These are phyloP conservation scores for Amanita phalloides DNA, from an alignment of 768 basidiomycete genomes.

Conservation along the genomic window DNA sequence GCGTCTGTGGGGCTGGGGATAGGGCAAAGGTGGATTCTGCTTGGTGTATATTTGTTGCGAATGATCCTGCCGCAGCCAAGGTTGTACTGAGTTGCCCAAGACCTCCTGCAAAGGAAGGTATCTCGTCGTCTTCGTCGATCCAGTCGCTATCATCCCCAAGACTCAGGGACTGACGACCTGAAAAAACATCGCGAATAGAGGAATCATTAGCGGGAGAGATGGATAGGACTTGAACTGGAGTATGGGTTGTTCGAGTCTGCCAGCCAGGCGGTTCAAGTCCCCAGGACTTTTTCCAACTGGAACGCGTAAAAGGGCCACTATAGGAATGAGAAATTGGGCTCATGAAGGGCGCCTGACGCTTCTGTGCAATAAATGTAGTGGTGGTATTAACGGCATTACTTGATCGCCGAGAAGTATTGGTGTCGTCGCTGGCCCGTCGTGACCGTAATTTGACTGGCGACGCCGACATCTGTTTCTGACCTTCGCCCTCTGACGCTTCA, in stretches of 20 bases:
- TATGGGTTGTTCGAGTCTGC: conserved; percentile 55
- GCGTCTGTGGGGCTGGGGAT: conserved; percentile 32
- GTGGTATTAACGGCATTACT: conserved; percentile 19
- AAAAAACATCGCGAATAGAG: conserved; percentile 70
- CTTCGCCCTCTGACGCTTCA: conserved; percentile 63
- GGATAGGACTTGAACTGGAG: conserved; percentile 71
- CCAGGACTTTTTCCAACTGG: conserved; percentile 88
- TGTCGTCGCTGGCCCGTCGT: conserved; percentile 35
- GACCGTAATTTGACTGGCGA: conserved; percentile 52
- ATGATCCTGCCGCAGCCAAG: conserved; percentile 18
- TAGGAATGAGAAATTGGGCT: conserved; percentile 36
- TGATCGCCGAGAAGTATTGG: conserved; percentile 21
- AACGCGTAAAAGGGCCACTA: conserved; percentile 40
- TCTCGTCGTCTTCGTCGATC: conserved; percentile 82
- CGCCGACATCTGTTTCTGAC: conserved; percentile 12
- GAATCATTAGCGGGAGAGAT: conserved; percentile 45
- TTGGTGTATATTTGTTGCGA: conserved; percentile 9
- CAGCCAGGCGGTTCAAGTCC: conserved; percentile 81
- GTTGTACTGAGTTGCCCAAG: conserved; percentile 51
- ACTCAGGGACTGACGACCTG: conserved; percentile 48
- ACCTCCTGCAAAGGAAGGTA: conserved; percentile 64
- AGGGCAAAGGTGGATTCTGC: conserved; percentile 21
- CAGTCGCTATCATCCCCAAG: conserved; percentile 77
- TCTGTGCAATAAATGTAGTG: conserved; percentile 75
- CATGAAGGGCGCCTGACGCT: conserved; percentile 63